Conservation (phyloP, 2,329 filamentous ascomycete species). For the Alternaria consortialis region DNA sequence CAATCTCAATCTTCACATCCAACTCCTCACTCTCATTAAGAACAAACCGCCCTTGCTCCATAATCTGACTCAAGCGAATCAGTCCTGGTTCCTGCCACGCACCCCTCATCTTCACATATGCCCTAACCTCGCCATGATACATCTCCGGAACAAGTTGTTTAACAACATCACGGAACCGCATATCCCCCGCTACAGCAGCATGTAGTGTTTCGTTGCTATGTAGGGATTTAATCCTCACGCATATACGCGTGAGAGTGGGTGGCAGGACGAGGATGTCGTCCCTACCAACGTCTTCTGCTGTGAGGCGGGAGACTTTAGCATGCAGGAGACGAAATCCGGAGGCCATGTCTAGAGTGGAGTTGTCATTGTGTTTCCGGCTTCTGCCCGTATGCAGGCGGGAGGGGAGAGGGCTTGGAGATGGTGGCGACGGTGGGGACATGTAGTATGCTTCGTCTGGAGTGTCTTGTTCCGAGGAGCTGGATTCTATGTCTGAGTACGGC, state of each 20-base stretch:
- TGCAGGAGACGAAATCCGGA: neutral
- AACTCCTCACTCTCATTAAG: constrained; percentile 14
- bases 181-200: constrained; percentile 16
- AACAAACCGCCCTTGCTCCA: constrained; percentile 6
- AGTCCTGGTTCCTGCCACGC: constrained; percentile 19
- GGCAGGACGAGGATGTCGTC: constrained; percentile 20
- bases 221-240: constrained; percentile 5
- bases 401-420: neutral
- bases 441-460: neutral
- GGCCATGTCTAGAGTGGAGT: neutral
- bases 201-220: neutral
- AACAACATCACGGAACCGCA: constrained; percentile 23
- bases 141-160: constrained; percentile 15
- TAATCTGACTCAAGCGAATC: constrained; percentile 13
- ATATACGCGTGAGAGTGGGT: constrained; percentile 3
- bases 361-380: neutral
- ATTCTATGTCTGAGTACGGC: neutral
- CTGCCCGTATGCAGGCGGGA: neutral
- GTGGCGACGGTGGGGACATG: neutral
- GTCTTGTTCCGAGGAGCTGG: neutral
- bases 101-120: constrained; percentile 17
- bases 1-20: constrained; percentile 16
- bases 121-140: neutral
- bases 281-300: neutral
- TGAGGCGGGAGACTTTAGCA: neutral